Evolutionary conservation across 2,329 filamentous ascomycete genomes (phyloP).

Genomic region (Verticillium isaacii): DNA sequence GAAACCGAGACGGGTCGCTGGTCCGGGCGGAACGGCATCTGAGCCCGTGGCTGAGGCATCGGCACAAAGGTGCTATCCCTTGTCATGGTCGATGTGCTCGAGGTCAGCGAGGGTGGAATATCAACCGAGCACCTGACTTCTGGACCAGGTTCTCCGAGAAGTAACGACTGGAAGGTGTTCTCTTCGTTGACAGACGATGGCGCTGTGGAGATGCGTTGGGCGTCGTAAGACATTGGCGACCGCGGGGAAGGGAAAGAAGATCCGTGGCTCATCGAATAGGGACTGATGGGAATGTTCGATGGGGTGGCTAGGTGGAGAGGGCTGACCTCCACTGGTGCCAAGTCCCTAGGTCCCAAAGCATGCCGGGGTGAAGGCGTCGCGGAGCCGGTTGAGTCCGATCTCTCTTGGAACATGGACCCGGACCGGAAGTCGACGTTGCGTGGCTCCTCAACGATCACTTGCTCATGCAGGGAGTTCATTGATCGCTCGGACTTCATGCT

Average conservation of each 20-base stretch:
- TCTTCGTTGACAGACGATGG: slow-evolving; percentile 71
- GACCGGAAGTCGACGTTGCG: slow-evolving; percentile 27
- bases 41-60: slow-evolving; percentile 18
- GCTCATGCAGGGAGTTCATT: slow-evolving; percentile 45
- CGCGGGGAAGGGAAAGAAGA: slow-evolving; percentile 69
- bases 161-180: slow-evolving; percentile 63
- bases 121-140: slow-evolving; percentile 68
- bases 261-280: slow-evolving; percentile 58
- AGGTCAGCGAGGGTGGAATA: slow-evolving; percentile 69
- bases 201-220: slow-evolving; percentile 68
- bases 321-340: slow-evolving; percentile 46
- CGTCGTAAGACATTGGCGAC: slow-evolving; percentile 64
- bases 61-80: slow-evolving; percentile 54
- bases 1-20: slow-evolving; percentile 60
- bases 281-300: slow-evolving; percentile 50
- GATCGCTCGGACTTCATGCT: slow-evolving; percentile 45
- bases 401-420: slow-evolving; percentile 26
- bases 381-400: slow-evolving; percentile 32
- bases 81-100: slow-evolving; percentile 73
- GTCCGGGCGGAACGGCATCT: slow-evolving; percentile 39
- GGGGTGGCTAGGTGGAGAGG: slow-evolving; percentile 39
- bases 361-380: slow-evolving; percentile 41
- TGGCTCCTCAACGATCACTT: slow-evolving; percentile 44
- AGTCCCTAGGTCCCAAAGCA: slow-evolving; percentile 35
- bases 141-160: slow-evolving; percentile 70